Evolutionary conservation across 2,329 filamentous ascomycete genomes (phyloP), one percentile per base, ranked within the genome.

Genomic region (Nectriaceae sp.): DNA sequence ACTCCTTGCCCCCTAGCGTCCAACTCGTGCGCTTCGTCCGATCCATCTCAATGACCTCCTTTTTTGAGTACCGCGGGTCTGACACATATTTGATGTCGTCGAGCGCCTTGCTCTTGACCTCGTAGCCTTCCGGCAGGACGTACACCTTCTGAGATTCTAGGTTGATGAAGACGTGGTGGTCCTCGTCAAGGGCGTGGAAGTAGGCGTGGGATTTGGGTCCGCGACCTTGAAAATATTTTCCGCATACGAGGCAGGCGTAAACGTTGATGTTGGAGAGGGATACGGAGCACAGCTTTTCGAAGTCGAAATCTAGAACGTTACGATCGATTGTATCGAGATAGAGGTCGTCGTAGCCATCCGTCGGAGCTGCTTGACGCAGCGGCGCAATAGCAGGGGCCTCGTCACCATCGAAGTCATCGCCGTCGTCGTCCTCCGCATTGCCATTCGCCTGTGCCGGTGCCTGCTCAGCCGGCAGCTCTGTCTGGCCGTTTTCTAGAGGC

Each of bases 81-180:
- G 94, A 92, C 43, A 97, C 93, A 68, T 94, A 96, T 70, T 97
- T 97, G 75, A 99, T 97, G 70, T 99, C 94, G 57, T 97, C 94
- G 58, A 99, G 82, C 42, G 90, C 93, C 70, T 92, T 92, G 72
- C 89, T 96, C 70, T 86, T 88, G 50, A 99, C 94, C 71, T 99
- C 94, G 70, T 99, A 99, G 44, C 93, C 93, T 69, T 99, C 94
- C 1, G 94, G 94, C 43, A 99, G 78, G 35, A 96, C 90, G 67
- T 90, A 96, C 33, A 96, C 90, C 67, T 86, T 89, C 68, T 95
- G 90, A 4, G 88, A 91, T 67, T 91, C 86, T 84, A 99, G 94
- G 72, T 97, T 97, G 78, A 99, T 93, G 71, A 90, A 99, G 49
- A 97, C 93, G 77, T 99, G 94, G 71, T 99, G 94, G 53, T 87